Evolutionary conservation across 2,329 filamentous ascomycete species (phyloP).

Genomic region (Botrytis paeoniae): DNA sequence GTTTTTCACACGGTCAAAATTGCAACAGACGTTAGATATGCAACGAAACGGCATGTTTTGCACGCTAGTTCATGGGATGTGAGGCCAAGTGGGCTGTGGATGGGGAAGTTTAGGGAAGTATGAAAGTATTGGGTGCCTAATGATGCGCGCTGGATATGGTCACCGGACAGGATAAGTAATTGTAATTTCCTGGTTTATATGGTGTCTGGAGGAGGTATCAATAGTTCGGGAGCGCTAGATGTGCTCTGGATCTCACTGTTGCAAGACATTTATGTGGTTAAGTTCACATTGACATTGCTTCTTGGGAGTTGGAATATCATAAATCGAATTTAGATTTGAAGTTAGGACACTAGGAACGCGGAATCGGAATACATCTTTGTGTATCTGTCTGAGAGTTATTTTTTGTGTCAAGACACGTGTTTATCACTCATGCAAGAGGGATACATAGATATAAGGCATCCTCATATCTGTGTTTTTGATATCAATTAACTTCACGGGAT

Average conservation of each 20-base stretch:
- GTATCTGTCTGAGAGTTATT: neutral
- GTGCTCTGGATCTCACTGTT: no score
- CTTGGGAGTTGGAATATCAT: no score
- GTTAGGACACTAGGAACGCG: neutral
- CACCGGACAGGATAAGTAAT: neutral
- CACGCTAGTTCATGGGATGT: neutral
- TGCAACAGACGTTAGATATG: neutral
- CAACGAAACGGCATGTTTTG: neutral
- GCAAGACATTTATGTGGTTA: no score
- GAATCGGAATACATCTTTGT: no score
- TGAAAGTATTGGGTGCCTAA: neutral
- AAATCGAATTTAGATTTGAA: no score
- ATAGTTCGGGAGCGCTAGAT: no score
- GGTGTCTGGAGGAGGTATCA: neutral
- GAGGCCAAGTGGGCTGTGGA: neutral
- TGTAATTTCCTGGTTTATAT: neutral
- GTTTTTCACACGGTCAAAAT: rapidly evolving
- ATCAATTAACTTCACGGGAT: neutral
- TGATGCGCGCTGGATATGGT: neutral
- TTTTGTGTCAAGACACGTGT: neutral
- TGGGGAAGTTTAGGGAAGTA: neutral
- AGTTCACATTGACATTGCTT: neutral
- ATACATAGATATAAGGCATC: neutral
- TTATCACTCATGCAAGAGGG: neutral
- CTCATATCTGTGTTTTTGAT: neutral